Percentiles rank a stretch among this genome's conserved stretches.
These are phyloP conservation scores for Paraconiothyrium brasiliense DNA, from an alignment of 2,329 filamentous ascomycete genomes.

Conservation along the genomic window DNA sequence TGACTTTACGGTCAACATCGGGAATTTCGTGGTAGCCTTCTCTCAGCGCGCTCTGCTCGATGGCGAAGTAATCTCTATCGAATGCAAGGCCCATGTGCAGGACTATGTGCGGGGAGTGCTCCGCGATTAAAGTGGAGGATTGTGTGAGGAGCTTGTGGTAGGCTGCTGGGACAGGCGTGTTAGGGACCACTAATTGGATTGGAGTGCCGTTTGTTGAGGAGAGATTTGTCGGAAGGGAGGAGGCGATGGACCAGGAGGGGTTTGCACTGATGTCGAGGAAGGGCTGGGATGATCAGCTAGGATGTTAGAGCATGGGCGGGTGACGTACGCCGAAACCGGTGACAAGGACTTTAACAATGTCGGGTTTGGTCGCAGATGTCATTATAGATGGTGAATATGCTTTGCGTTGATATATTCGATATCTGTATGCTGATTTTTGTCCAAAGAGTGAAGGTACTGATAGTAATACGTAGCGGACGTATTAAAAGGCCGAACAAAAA, in stretches of 20 bases:
- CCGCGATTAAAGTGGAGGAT: slow-evolving; percentile 70
- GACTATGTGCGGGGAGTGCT: slow-evolving; percentile 64
- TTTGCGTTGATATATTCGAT: not conserved
- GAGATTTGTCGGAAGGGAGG: slow-evolving; percentile 60
- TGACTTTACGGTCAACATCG: slow-evolving; percentile 70
- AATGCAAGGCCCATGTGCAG: slow-evolving; percentile 84
- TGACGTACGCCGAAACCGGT: slow-evolving; percentile 54
- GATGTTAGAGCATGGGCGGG: not conserved
- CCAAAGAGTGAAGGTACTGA: no score
- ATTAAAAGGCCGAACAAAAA: not conserved
- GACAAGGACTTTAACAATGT: slow-evolving; percentile 53
- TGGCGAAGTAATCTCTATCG: slow-evolving; percentile 70
- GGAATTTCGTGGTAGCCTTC: slow-evolving; percentile 72
- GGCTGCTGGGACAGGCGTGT: slow-evolving; percentile 73
- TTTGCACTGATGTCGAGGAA: slow-evolving; percentile 78
- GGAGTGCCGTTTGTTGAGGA: slow-evolving; percentile 15
- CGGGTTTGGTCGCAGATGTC: not conserved
- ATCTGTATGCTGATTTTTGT: not conserved
- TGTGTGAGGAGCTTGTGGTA: slow-evolving; percentile 72
- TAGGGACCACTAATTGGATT: slow-evolving; percentile 71
- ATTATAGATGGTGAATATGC: not conserved
- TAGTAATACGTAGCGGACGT: no score
- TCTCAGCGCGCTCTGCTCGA: slow-evolving; percentile 76
- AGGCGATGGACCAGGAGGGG: slow-evolving; percentile 82
- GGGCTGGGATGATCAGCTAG: slow-evolving; percentile 62